A percentile compares a stretch with the other conserved stretches of the same genome.
phyloP scores from a whole-genome alignment of 345 rosid species.

The Alliaria petiolata region DNA sequence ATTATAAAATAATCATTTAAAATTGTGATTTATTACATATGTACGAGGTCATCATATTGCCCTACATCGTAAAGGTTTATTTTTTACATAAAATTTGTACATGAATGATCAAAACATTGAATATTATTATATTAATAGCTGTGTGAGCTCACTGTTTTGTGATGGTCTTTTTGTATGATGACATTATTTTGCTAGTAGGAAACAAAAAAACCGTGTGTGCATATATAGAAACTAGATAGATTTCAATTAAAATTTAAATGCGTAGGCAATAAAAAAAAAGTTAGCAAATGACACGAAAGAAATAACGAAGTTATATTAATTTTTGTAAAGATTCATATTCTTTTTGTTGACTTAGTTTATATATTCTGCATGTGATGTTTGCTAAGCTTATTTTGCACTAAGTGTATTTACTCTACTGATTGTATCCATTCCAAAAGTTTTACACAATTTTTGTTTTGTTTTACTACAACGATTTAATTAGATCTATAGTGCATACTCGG shows the following conservation, averaged over 20 bases:
- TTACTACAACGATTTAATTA: neutral
- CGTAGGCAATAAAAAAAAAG: neutral
- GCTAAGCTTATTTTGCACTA: neutral
- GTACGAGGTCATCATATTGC: constrained; percentile 19
- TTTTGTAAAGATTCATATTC: neutral
- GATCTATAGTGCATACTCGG: constrained; percentile 8
- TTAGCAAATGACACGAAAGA: neutral
- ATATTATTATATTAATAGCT: neutral
- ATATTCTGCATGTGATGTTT: neutral
- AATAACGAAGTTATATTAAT: neutral
- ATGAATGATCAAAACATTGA: neutral
- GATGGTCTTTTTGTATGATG: neutral
- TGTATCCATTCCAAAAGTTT: neutral
- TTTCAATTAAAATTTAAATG: neutral
- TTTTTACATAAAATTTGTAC: neutral
- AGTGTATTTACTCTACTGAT: neutral
- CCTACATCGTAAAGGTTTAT: neutral
- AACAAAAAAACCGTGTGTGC: neutral
- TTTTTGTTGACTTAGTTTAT: neutral
- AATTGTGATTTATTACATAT: constrained; percentile 5
- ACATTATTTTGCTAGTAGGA: neutral
- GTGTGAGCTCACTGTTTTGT: neutral
- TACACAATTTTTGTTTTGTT: neutral
- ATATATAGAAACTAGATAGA: neutral
- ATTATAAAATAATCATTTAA: neutral